Base-by-base conservation (phyloP, 345 rosid species). In the Adansonia digitata region DNA sequence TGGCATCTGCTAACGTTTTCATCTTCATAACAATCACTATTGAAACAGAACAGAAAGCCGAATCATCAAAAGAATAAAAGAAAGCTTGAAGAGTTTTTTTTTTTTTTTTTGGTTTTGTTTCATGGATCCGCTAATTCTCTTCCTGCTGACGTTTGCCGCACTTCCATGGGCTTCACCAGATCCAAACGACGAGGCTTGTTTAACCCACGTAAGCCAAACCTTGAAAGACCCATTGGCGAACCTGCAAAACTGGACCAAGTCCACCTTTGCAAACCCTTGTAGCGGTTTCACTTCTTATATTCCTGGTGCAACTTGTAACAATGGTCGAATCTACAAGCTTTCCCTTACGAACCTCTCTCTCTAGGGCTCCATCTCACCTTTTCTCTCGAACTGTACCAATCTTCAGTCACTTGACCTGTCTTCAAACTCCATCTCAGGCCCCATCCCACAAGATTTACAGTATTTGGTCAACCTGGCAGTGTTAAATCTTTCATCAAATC, bases 391-490 rank as follows among this genome's bases (percentile, higher is more conserved):
- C 80, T 94, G 98, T 79, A 88, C 97, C 18, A 92, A 93, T 72
- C 94, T 94, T 53, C 98, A 94, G 75, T 82, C 97, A 0, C 86
- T 94, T n/a, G 98, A 94, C 86, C 88, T 94, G 49, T 92, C 97
- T 14, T 89, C 97, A 10, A 94, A 94, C 81, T 76, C 86, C 48
- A 75, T 94, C 77, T 69, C 97, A 34, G 98, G 98, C 5, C 75
- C 86, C 40, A 88, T 94, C 71, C 98, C 98, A 0, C 73, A 85
- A 26, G 95, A 92, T 78, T 71, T 94, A 26, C 97, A 91, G 56
- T 81, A 77, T 59, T 65, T 94, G 35, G 92, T 88, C 79, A 94
- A 94, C 84, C 90, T 94, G 20, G 98, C 98, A 2, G 94, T 94
- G 8, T 87, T 94, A 40, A 94, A 94, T 69, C 92, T 94, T n/a